These are phyloP conservation scores for Byssothecium circinans DNA, from an alignment of 2,329 filamentous ascomycete genomes.

Conservation along the genomic window DNA sequence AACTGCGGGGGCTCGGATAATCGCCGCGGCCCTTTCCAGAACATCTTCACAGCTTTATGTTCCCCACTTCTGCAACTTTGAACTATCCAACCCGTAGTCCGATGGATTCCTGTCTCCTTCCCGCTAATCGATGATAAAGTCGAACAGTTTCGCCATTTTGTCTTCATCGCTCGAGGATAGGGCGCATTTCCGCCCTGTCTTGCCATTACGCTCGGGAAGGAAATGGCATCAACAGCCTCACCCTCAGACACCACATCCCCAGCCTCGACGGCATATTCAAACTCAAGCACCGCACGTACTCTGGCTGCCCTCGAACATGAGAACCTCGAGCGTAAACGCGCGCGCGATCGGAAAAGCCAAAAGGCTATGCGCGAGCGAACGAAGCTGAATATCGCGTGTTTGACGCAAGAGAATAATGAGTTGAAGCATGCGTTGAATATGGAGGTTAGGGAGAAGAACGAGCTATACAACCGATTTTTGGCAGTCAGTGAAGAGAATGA, in stretches of 20 bases:
- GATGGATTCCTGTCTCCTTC: neutral
- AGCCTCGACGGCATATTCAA: neutral
- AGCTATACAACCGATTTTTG: conserved; percentile 18
- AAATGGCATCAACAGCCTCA: conserved; percentile 7
- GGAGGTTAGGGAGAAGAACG: conserved; percentile 15
- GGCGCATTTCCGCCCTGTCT: neutral
- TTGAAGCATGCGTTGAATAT: conserved; percentile 19
- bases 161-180: neutral
- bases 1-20: conserved; percentile 6
- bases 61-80: no score
- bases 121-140: no score
- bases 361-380: conserved; percentile 26
- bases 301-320: conserved; percentile 8
- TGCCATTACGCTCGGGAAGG: neutral
- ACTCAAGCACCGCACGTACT: neutral
- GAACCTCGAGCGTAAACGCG: conserved; percentile 22
- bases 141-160: neutral
- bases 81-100: no score
- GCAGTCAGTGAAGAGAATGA: conserved; percentile 24
- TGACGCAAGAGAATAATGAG: conserved; percentile 24
- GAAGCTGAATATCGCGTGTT: conserved; percentile 24
- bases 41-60: neutral
- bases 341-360: conserved; percentile 28
- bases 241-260: conserved; percentile 6
- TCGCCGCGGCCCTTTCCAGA: conserved; percentile 3